Percentiles rank a stretch among this genome's conserved stretches.
Conservation (phyloP, 192 early-diverging fungal genomes). For the Spizellomyces punctatus region DNA sequence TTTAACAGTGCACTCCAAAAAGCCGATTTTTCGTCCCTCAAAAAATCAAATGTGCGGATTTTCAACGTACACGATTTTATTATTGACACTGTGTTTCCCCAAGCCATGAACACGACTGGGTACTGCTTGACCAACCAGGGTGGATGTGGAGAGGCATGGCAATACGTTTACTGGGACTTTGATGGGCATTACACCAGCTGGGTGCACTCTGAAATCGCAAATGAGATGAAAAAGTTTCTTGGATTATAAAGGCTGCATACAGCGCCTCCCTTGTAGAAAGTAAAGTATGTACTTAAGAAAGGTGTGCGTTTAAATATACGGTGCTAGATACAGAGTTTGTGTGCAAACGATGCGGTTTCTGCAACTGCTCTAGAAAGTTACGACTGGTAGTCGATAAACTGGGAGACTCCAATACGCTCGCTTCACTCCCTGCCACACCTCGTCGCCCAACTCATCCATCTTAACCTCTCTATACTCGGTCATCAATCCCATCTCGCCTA, state of each 20-base stretch:
- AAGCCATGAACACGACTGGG: background rate
- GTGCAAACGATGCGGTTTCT: too few relatives aligned
- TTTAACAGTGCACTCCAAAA: background rate
- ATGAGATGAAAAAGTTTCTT: too few relatives aligned
- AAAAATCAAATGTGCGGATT: background rate
- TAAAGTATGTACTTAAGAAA: too few relatives aligned
- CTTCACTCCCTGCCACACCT: constrained; percentile 86
- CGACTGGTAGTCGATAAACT: constrained; percentile 75
- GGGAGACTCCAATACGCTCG: constrained; percentile 76
- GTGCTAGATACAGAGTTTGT: too few relatives aligned
- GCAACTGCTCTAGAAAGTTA: constrained; percentile 52
- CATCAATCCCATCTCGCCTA: constrained; percentile 76
- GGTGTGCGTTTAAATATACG: too few relatives aligned
- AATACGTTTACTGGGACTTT: constrained; percentile 3
- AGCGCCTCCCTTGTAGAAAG: too few relatives aligned
- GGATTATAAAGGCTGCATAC: too few relatives aligned
- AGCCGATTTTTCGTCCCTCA: background rate
- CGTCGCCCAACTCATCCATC: constrained; percentile 78
- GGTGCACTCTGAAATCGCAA: background rate
- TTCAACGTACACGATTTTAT: background rate
- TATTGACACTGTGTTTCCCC: background rate
- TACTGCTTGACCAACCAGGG: background rate
- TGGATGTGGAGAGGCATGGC: background rate
- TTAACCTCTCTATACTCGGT: constrained; percentile 74
- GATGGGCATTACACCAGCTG: background rate